phyloP scores from a whole-genome alignment of 2,329 filamentous ascomycete genomes.

The Alternaria sp. region DNA sequence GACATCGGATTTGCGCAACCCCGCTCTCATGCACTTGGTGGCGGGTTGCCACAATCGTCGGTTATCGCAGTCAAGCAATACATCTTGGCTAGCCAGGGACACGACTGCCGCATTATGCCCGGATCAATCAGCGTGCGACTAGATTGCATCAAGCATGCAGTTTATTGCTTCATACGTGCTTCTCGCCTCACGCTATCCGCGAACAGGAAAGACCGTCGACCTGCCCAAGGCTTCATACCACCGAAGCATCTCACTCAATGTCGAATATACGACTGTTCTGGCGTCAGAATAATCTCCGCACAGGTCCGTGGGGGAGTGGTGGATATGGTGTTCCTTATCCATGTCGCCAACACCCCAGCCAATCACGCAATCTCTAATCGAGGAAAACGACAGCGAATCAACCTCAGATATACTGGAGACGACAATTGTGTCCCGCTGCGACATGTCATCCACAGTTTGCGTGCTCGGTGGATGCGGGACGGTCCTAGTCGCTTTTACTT shows the following conservation, averaged over 20 bases:
- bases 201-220: neutral
- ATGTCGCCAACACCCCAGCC: constrained; percentile 43
- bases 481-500: neutral
- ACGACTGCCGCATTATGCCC: constrained; percentile 23
- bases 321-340: constrained; percentile 20
- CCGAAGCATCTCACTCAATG: constrained; percentile 9
- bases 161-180: constrained; percentile 40
- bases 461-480: neutral
- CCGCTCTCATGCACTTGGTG: constrained; percentile 30
- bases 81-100: constrained; percentile 15
- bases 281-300: constrained; percentile 18
- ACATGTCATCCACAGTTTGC: constrained; percentile 4
- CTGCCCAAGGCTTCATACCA: constrained; percentile 16
- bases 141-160: constrained; percentile 44
- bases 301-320: constrained; percentile 16
- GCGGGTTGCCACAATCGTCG: constrained; percentile 42
- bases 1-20: constrained; percentile 12
- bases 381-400: constrained; percentile 35
- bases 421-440: neutral
- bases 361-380: constrained; percentile 47
- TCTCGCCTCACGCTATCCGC: constrained; percentile 22
- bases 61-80: constrained; percentile 7
- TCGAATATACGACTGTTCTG: constrained; percentile 13
- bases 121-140: constrained; percentile 31
- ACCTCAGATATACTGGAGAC: constrained; percentile 13